Percentiles rank a stretch among this genome's conserved stretches.
phyloP scores from a whole-genome alignment of 2,329 filamentous ascomycete species.

The Exophiala mesophila region DNA sequence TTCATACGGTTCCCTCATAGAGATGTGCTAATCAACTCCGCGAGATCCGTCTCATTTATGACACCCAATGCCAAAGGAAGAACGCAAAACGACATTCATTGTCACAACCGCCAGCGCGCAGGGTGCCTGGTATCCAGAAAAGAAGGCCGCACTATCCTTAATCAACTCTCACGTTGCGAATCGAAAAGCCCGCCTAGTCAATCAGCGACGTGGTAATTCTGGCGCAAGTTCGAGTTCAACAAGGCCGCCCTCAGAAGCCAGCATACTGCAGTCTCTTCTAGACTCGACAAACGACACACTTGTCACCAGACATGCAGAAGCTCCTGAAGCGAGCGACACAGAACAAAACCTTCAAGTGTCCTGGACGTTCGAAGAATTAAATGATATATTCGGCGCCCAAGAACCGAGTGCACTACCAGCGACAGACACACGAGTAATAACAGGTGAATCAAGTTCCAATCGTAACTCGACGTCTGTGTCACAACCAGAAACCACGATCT shows the following conservation, averaged over 20 bases:
- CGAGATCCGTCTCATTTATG: background rate
- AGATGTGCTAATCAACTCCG: background rate
- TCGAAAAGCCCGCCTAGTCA: background rate
- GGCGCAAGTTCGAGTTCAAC: background rate
- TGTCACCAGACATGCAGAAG: background rate
- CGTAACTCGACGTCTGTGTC: no score
- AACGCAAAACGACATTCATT: constrained; percentile 2
- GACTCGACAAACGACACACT: background rate
- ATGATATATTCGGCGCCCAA: constrained; percentile 1
- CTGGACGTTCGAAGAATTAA: constrained; percentile 1
- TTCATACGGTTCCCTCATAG: constrained; percentile 2
- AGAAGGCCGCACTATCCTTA: constrained; percentile 1
- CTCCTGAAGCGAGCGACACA: background rate
- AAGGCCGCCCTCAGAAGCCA: background rate
- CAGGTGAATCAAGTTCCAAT: no score
- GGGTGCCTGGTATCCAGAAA: constrained; percentile 3
- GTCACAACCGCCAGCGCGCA: constrained; percentile 2
- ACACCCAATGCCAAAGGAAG: constrained; percentile 2
- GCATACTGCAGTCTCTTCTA: no score
- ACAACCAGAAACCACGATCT: no score
- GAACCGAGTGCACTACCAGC: no score
- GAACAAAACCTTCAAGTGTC: background rate
- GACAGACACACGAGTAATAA: no score
- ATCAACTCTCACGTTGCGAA: constrained; percentile 4
- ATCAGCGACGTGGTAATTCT: background rate